A percentile compares a stretch with the other conserved stretches of the same genome.
Conservation (phyloP, 106 monocot genomes). For the Apostasia shenzhenica region DNA sequence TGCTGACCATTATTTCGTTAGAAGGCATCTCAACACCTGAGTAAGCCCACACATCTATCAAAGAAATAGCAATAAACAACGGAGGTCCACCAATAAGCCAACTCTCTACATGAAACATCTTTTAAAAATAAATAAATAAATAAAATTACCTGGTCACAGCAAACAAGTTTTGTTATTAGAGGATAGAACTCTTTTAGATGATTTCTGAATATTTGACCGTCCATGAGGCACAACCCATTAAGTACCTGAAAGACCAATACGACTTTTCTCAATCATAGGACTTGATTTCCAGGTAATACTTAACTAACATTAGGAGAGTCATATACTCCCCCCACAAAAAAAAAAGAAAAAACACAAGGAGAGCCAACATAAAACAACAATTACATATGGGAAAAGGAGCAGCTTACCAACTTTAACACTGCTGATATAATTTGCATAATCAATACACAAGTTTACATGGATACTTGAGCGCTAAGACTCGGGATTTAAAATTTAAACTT, state of each 20-base stretch:
- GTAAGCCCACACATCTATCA: background rate
- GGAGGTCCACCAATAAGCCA: background rate
- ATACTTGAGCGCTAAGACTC: no score
- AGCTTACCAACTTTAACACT: no score
- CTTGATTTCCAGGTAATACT: no score
- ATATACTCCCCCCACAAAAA: background rate
- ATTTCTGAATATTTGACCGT: constrained; percentile 57
- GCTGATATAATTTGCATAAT: no score
- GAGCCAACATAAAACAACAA: background rate
- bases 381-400: background rate
- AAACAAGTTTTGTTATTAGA: constrained; percentile 68
- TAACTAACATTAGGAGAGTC: no score
- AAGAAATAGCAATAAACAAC: background rate
- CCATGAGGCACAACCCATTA: constrained; percentile 68
- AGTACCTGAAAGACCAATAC: constrained; percentile 47
- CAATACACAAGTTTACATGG: no score
- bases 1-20: no score
- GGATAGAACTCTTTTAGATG: constrained; percentile 81
- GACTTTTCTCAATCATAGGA: background rate
- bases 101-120: background rate
- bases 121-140: background rate
- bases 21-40: background rate
- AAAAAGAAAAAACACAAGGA: background rate
- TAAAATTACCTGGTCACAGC: constrained; percentile 78
- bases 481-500: no score